Percentiles rank a stretch among this genome's conserved stretches.
Conservation (phyloP, 2,329 filamentous ascomycete genomes). For the Pezicula neosporulosa region DNA sequence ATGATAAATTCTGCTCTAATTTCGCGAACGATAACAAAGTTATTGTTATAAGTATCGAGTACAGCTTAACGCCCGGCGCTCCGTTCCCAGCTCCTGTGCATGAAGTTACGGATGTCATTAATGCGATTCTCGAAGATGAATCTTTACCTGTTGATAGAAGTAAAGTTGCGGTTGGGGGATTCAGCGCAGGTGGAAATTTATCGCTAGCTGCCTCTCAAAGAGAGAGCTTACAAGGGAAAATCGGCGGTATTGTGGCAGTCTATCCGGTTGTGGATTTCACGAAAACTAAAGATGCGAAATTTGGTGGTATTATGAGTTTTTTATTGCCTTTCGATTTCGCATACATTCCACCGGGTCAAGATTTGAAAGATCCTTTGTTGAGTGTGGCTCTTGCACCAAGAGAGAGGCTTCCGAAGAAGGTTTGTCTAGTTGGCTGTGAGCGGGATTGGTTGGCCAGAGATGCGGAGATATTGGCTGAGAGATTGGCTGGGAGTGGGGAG, state of each 20-base stretch:
- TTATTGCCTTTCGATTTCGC: constrained; percentile 11
- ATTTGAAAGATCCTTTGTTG: constrained; percentile 12
- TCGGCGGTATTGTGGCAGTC: constrained; percentile 35
- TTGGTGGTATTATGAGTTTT: neutral
- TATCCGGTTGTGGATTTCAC: constrained; percentile 40
- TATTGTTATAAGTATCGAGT: constrained; percentile 46
- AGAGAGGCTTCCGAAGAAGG: constrained; percentile 13
- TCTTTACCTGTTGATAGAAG: constrained; percentile 41
- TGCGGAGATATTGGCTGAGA: constrained; percentile 10
- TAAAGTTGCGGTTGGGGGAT: constrained; percentile 41
- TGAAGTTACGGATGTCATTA: constrained; percentile 42
- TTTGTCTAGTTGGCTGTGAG: constrained; percentile 15
- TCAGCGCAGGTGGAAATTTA: constrained; percentile 44
- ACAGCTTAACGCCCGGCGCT: constrained; percentile 42
- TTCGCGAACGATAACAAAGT: constrained; percentile 37
- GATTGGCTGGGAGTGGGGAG: constrained; percentile 7
- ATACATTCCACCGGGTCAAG: constrained; percentile 11
- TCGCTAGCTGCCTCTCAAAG: constrained; percentile 37
- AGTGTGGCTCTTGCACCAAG: constrained; percentile 11
- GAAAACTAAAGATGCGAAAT: constrained; percentile 16
- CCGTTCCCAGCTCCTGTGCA: constrained; percentile 41
- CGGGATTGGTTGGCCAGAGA: constrained; percentile 14
- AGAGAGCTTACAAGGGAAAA: constrained; percentile 23
- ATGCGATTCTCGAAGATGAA: constrained; percentile 38
- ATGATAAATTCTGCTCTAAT: constrained; percentile 42